These are phyloP conservation scores for Leccinum ponderosum DNA, from an alignment of 1,284 basidiomycete genomes.

Conservation along the genomic window DNA sequence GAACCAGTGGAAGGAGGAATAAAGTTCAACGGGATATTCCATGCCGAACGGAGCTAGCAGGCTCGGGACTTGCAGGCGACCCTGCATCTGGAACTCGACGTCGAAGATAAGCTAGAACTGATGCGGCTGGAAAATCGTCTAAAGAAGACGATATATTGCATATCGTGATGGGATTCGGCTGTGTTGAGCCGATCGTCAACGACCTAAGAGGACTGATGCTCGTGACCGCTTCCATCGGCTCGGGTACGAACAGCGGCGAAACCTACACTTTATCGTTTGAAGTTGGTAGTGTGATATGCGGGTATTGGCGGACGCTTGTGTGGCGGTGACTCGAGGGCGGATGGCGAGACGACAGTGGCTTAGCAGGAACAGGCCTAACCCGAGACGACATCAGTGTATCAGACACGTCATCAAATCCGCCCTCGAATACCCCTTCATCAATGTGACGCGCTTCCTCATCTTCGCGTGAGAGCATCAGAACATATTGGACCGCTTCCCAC, in stretches of 20 bases:
- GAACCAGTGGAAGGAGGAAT: slow-evolving; percentile 13
- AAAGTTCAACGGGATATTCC: slow-evolving; percentile 26
- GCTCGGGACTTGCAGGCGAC: slow-evolving; percentile 12
- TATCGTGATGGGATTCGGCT: background rate
- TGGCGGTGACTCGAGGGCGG: slow-evolving; percentile 6
- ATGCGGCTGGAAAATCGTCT: slow-evolving; percentile 33
- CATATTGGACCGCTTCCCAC: slow-evolving; percentile 77
- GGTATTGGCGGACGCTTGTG: slow-evolving; percentile 13
- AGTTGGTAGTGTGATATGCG: slow-evolving; percentile 27
- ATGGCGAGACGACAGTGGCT: slow-evolving; percentile 3
- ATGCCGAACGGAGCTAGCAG: slow-evolving; percentile 23
- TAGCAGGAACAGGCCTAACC: slow-evolving; percentile 8
- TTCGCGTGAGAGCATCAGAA: slow-evolving; percentile 84
- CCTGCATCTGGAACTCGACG: slow-evolving; percentile 15
- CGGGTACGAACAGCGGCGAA: slow-evolving; percentile 33
- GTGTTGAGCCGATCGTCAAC: slow-evolving; percentile 5
- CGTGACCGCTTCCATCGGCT: slow-evolving; percentile 45
- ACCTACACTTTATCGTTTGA: slow-evolving; percentile 47
- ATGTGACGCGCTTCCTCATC: slow-evolving; percentile 48
- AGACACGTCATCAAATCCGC: slow-evolving; percentile 47
- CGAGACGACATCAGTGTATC: slow-evolving; percentile 7
- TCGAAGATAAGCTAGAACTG: slow-evolving; percentile 32
- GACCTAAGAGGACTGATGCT: slow-evolving; percentile 28
- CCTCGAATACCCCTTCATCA: slow-evolving; percentile 59
- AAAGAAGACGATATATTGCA: slow-evolving; percentile 22